Evolutionary conservation across 106 monocot species (phyloP).

Genomic region (Dendrobium chrysotoxum): DNA sequence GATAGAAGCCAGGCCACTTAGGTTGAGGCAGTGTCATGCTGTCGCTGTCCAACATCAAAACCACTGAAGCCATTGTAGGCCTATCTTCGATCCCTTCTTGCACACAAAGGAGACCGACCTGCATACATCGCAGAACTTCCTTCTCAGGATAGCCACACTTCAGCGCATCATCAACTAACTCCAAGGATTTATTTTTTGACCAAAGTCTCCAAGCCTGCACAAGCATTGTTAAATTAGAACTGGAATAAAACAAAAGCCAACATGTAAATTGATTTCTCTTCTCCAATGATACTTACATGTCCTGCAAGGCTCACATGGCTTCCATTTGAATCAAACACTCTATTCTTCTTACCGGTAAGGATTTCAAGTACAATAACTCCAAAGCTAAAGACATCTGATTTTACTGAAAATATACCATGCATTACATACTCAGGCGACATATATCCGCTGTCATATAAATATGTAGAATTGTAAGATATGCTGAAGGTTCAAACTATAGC

Average conservation of each 20-base stretch:
- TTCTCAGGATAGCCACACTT: neutral
- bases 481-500: conserved; percentile 25
- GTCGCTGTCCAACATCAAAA: conserved; percentile 31
- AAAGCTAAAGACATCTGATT: conserved; percentile 8
- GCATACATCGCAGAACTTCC: conserved; percentile 25
- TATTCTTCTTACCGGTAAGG: neutral
- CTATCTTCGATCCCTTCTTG: conserved; percentile 30
- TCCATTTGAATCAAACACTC: too few relatives aligned
- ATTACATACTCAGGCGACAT: conserved; percentile 7
- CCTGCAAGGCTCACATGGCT: neutral
- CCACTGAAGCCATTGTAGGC: conserved; percentile 35
- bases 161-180: conserved; percentile 8
- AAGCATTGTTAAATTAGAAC: neutral
- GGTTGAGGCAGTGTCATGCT: conserved; percentile 11
- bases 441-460: neutral
- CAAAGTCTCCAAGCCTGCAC: conserved; percentile 9
- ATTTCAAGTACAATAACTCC: conserved; percentile 2
- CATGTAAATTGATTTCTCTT: conserved; percentile 32
- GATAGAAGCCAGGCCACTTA: conserved; percentile 4
- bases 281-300: conserved; percentile 17
- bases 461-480: neutral
- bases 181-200: neutral
- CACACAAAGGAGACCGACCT: conserved; percentile 35
- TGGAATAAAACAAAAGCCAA: neutral
- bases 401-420: neutral